phyloP scores from a whole-genome alignment of 2,329 filamentous ascomycete species.

The Fusarium poae region DNA sequence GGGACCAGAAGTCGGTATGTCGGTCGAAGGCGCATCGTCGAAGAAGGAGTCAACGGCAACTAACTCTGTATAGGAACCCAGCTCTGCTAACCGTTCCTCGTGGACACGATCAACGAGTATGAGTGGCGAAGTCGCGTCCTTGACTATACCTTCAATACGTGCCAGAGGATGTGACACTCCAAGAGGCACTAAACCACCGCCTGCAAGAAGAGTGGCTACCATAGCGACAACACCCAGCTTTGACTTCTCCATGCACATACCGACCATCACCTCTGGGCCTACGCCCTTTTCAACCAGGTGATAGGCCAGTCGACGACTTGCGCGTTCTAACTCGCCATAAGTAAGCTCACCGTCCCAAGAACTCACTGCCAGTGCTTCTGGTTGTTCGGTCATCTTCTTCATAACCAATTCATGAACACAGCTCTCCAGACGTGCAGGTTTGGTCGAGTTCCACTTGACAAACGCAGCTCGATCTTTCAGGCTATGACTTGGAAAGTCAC shows the following conservation, averaged over 20 bases:
- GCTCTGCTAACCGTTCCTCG: neutral
- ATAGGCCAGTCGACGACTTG: conserved; percentile 11
- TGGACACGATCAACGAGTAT: conserved; percentile 6
- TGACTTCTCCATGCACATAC: conserved; percentile 15
- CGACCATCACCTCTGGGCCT: conserved; percentile 5
- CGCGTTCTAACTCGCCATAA: conserved; percentile 9
- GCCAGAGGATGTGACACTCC: conserved; percentile 2
- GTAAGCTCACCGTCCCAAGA: conserved; percentile 7
- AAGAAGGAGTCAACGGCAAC: conserved; percentile 6
- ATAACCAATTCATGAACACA: conserved; percentile 6
- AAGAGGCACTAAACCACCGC: conserved; percentile 2
- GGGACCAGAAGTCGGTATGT: neutral
- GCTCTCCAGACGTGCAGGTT: conserved; percentile 7
- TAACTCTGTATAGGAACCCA: neutral
- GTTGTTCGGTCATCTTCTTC: conserved; percentile 11
- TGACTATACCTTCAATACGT: conserved; percentile 4
- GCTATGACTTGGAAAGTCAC: conserved; percentile 8
- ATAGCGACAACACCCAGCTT: conserved; percentile 7
- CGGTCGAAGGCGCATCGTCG: neutral
- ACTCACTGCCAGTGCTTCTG: conserved; percentile 10
- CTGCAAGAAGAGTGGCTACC: conserved; percentile 13
- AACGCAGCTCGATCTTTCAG: conserved; percentile 5
- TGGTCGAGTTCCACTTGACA: conserved; percentile 5
- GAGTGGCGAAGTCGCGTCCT: neutral
- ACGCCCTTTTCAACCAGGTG: conserved; percentile 6